Conservation (phyloP, 345 rosid species). For the Eutrema yunnanense region DNA sequence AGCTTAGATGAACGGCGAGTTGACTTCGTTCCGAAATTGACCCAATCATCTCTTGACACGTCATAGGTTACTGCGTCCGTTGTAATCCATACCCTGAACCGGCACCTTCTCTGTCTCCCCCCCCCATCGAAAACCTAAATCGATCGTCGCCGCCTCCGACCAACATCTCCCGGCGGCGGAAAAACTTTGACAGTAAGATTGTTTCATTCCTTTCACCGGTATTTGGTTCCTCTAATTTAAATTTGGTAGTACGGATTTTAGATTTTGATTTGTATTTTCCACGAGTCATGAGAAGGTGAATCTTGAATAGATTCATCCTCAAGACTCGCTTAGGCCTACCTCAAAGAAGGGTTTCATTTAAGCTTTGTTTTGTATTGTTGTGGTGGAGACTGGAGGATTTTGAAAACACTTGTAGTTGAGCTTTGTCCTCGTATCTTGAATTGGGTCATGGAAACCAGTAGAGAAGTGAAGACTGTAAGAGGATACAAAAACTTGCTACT, state of each 20-base stretch:
- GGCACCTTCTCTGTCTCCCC: conserved; percentile 18
- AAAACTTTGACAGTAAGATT: conserved; percentile 24
- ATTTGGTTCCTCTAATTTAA: neutral
- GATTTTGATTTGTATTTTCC: neutral
- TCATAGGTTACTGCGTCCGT: conserved; percentile 27
- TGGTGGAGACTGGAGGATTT: conserved; percentile 1
- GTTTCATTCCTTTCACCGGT: neutral
- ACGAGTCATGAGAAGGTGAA: neutral
- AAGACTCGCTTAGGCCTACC: neutral
- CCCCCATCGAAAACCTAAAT: conserved; percentile 18
- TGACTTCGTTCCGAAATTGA: conserved; percentile 13
- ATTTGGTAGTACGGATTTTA: neutral
- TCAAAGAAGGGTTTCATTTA: neutral
- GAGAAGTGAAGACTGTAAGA: neutral
- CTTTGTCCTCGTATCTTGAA: neutral
- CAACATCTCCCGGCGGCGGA: conserved; percentile 20
- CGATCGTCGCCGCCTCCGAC: conserved; percentile 28
- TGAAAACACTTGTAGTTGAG: conserved; percentile 12
- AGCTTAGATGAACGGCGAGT: conserved; percentile 29
- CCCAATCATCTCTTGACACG: conserved; percentile 30
- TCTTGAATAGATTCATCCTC: neutral
- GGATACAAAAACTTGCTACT: neutral
- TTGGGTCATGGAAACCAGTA: neutral
- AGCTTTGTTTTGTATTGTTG: neutral
- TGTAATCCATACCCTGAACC: conserved; percentile 33